A percentile compares a stretch with the other conserved stretches of the same genome.
Conservation (phyloP, 2,329 filamentous ascomycete species). For the Zymoseptoria brevis region DNA sequence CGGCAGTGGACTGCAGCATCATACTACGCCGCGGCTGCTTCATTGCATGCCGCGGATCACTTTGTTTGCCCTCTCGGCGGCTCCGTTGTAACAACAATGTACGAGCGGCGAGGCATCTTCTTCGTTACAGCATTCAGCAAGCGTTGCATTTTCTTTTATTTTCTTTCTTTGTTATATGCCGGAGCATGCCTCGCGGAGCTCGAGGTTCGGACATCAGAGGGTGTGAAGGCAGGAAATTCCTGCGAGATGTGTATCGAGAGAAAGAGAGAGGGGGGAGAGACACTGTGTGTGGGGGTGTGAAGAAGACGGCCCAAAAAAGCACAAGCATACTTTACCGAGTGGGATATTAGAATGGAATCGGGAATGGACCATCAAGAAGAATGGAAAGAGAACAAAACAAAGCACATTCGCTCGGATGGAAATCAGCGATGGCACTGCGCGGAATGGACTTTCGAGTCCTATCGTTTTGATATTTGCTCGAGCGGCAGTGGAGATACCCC, state of each 20-base stretch:
- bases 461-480: conserved; percentile 1
- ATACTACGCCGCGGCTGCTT: background rate
- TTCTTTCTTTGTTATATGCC: conserved; percentile 20
- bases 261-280: no score
- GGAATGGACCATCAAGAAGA: background rate
- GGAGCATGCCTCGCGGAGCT: background rate
- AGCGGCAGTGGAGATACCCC: conserved; percentile 3
- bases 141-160: conserved; percentile 26
- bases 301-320: conserved; percentile 4
- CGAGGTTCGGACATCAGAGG: background rate
- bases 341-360: conserved; percentile 10
- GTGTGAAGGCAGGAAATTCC: background rate
- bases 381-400: conserved; percentile 2
- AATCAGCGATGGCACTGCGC: conserved; percentile 1
- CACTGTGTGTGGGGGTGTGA: background rate
- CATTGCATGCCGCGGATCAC: background rate
- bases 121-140: conserved; percentile 27
- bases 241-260: background rate
- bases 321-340: conserved; percentile 4
- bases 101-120: conserved; percentile 21
- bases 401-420: conserved; percentile 6
- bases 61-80: conserved; percentile 4
- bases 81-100: conserved; percentile 21
- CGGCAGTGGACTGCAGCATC: background rate
- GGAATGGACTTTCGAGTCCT: background rate